These are phyloP conservation scores for Raddia guianensis DNA, from an alignment of 176 grass and related monocot genomes.

Conservation along the genomic window DNA sequence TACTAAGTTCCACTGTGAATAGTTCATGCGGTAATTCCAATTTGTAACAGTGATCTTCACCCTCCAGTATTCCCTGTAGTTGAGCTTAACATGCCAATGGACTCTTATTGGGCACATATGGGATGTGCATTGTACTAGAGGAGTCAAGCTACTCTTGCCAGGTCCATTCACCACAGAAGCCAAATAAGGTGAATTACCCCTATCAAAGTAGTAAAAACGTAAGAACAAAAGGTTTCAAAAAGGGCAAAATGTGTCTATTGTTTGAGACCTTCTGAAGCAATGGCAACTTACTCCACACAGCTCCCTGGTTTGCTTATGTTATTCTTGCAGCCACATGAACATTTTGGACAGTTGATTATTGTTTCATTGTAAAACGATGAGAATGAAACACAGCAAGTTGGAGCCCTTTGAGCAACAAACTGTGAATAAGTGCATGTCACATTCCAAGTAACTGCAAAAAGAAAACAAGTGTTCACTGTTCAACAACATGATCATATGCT, in stretches of 20 bases:
- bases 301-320: slow-evolving; percentile 70
- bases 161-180: slow-evolving; percentile 58
- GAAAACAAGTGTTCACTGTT: slow-evolving; percentile 13
- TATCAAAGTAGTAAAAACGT: slow-evolving; percentile 29
- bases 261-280: slow-evolving; percentile 2
- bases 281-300: slow-evolving; percentile 73
- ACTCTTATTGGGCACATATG: slow-evolving; percentile 86
- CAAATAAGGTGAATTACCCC: slow-evolving; percentile 67
- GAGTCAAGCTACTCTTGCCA: slow-evolving; percentile 48
- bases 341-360: slow-evolving; percentile 71
- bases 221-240: neutral
- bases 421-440: slow-evolving; percentile 77
- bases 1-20: slow-evolving; percentile 77
- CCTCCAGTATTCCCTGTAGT: slow-evolving; percentile 76
- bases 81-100: slow-evolving; percentile 84
- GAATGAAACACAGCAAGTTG: slow-evolving; percentile 73
- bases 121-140: slow-evolving; percentile 64
- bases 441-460: slow-evolving; percentile 76
- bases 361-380: slow-evolving; percentile 83
- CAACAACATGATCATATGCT: neutral
- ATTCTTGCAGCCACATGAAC: slow-evolving; percentile 69
- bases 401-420: slow-evolving; percentile 69
- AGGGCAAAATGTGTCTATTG: neutral
- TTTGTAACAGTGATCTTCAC: slow-evolving; percentile 72
- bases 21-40: slow-evolving; percentile 84